phyloP scores from a whole-genome alignment of 2,329 filamentous ascomycete genomes.

The Clonostachys rhizophaga region DNA sequence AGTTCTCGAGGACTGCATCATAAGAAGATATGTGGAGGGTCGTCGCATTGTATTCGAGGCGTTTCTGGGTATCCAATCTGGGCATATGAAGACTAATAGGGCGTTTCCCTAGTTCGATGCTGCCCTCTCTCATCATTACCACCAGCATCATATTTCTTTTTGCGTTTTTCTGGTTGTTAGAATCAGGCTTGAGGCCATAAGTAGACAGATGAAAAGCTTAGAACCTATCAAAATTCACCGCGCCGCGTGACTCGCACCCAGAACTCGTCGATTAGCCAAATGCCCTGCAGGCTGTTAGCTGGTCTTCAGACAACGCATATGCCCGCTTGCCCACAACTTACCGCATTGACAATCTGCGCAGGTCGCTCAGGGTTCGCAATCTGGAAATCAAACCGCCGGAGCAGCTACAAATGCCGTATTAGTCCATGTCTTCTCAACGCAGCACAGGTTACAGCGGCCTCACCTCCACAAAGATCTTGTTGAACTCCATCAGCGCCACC shows the following conservation, averaged over 20 bases:
- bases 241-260: slow-evolving; percentile 8
- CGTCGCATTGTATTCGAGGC: no score
- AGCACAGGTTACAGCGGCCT: slow-evolving; percentile 1
- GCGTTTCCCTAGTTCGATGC: no score
- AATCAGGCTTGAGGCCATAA: no score
- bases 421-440: neutral
- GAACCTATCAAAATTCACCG: no score
- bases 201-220: no score
- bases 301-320: neutral
- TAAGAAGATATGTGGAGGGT: no score
- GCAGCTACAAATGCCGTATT: slow-evolving; percentile 2
- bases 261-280: slow-evolving; percentile 11
- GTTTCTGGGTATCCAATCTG: no score
- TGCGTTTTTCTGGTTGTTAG: no score
- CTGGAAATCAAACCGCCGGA: slow-evolving; percentile 10
- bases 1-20: no score
- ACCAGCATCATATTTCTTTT: no score
- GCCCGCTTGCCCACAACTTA: slow-evolving; percentile 1
- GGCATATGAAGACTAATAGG: no score
- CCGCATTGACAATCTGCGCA: slow-evolving; percentile 7
- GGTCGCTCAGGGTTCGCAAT: slow-evolving; percentile 7
- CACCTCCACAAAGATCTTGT: slow-evolving; percentile 37
- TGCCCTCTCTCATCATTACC: no score
- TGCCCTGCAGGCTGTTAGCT: slow-evolving; percentile 3
- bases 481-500: slow-evolving; percentile 35